Evolutionary conservation across 192 early-diverging fungal genomes (phyloP).

Genomic region (Pilaira anomala): DNA sequence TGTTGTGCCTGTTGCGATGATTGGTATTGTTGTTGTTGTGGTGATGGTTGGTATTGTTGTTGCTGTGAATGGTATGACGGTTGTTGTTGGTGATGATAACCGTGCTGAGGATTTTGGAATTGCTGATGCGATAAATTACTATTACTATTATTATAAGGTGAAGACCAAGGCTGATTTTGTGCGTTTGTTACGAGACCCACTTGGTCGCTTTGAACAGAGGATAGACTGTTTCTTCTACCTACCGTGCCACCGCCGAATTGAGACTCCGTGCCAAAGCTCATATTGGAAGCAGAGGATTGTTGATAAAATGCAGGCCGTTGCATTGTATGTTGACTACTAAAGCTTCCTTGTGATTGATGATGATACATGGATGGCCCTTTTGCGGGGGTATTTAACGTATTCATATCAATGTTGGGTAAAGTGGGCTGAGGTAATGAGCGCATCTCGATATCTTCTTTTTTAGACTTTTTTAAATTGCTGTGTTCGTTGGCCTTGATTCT

Average conservation of each 20-base stretch:
- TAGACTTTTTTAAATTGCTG: neutral
- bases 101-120: too few relatives aligned
- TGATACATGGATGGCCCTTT: neutral
- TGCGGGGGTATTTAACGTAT: neutral
- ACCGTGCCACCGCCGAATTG: neutral
- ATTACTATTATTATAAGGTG: slow-evolving; percentile 4
- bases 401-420: slow-evolving; percentile 16
- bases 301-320: neutral
- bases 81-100: slow-evolving; percentile 1
- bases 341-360: neutral
- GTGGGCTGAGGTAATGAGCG: slow-evolving; percentile 15
- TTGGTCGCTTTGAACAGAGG: slow-evolving; percentile 22
- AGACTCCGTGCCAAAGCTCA: neutral
- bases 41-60: neutral
- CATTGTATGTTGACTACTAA: neutral
- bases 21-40: neutral
- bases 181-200: slow-evolving; percentile 3
- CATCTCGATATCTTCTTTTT: slow-evolving; percentile 15
- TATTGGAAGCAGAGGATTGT: neutral
- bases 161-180: slow-evolving; percentile 12
- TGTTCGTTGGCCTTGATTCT: slow-evolving; percentile 4
- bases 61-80: neutral
- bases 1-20: too few relatives aligned
- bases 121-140: too few relatives aligned
- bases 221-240: slow-evolving; percentile 21